Conservation (phyloP, 495 filamentous ascomycete genomes). For the Oidiodendron maius region DNA sequence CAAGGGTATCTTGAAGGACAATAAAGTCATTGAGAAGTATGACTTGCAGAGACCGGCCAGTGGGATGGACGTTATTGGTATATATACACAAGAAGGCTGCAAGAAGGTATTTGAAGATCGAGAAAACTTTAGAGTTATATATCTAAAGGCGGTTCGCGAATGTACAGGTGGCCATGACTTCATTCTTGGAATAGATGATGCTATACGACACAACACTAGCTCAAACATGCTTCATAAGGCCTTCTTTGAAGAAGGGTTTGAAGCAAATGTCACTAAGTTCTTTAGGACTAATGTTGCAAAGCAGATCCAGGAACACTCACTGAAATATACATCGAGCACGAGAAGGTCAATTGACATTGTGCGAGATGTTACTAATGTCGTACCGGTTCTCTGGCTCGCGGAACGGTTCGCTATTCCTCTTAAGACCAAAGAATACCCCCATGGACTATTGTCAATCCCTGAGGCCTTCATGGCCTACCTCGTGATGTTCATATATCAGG, state of each 20-base stretch:
- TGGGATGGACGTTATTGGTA: constrained; percentile 23
- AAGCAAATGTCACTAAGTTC: constrained; percentile 28
- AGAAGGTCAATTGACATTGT: constrained; percentile 33
- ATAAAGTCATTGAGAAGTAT: constrained; percentile 33
- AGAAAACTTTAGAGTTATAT: constrained; percentile 33
- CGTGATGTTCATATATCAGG: constrained; percentile 53
- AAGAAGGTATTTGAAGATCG: constrained; percentile 32
- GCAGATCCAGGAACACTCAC: constrained; percentile 29
- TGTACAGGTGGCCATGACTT: constrained; percentile 33
- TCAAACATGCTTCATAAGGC: constrained; percentile 30
- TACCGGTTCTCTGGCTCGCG: constrained; percentile 67
- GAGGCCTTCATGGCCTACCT: constrained; percentile 73
- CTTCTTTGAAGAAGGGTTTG: constrained; percentile 35
- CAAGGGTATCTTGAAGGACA: constrained; percentile 46
- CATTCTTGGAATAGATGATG: constrained; percentile 35
- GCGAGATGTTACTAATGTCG: constrained; percentile 51
- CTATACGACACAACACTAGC: constrained; percentile 26
- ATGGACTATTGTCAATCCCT: constrained; percentile 66
- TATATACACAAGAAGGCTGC: constrained; percentile 34
- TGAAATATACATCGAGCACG: constrained; percentile 25
- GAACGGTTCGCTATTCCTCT: constrained; percentile 71
- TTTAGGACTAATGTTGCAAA: constrained; percentile 27
- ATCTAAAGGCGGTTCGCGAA: constrained; percentile 30
- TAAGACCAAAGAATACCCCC: constrained; percentile 59
- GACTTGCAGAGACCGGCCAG: constrained; percentile 26